phyloP scores from a whole-genome alignment of 2,329 filamentous ascomycete genomes.

The Diaporthe vaccinii region DNA sequence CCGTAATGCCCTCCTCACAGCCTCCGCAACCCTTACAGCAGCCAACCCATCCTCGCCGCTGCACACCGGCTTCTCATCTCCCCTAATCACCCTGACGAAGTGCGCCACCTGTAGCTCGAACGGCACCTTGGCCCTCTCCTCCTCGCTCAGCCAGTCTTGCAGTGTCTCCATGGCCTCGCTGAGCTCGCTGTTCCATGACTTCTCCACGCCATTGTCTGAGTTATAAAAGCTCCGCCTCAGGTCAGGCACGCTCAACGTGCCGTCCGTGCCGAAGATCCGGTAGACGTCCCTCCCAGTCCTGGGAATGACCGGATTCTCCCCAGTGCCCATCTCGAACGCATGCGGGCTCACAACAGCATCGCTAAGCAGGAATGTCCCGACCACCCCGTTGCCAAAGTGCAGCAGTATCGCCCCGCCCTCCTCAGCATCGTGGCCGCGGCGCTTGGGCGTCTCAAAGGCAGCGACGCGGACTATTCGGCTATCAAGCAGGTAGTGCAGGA shows the following conservation, averaged over 20 bases:
- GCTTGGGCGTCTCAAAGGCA: conserved; percentile 60
- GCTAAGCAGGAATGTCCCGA: conserved; percentile 69
- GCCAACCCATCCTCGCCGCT: conserved; percentile 35
- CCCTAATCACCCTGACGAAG: conserved; percentile 27
- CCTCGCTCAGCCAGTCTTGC: conserved; percentile 26
- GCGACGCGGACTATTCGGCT: conserved; percentile 62
- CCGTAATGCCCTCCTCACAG: conserved; percentile 35
- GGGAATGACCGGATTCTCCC: conserved; percentile 69
- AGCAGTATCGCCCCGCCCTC: conserved; percentile 69
- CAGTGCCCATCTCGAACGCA: conserved; percentile 69
- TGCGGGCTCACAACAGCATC: conserved; percentile 66
- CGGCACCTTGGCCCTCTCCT: conserved; percentile 28
- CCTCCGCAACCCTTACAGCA: conserved; percentile 35
- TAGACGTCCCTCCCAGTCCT: conserved; percentile 60
- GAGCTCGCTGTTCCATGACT: conserved; percentile 31
- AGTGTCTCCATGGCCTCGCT: conserved; percentile 23
- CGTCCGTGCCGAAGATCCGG: conserved; percentile 54
- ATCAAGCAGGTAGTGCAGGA: conserved; percentile 69
- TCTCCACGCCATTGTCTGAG: not conserved
- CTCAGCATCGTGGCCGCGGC: conserved; percentile 63
- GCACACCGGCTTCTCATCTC: conserved; percentile 18
- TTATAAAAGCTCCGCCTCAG: conserved; percentile 36
- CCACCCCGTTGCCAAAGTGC: conserved; percentile 65
- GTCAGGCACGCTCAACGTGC: conserved; percentile 42
- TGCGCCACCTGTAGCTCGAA: conserved; percentile 38